phyloP scores from a whole-genome alignment of 169 alveolate genomes.

The Plasmodium vinckei region DNA sequence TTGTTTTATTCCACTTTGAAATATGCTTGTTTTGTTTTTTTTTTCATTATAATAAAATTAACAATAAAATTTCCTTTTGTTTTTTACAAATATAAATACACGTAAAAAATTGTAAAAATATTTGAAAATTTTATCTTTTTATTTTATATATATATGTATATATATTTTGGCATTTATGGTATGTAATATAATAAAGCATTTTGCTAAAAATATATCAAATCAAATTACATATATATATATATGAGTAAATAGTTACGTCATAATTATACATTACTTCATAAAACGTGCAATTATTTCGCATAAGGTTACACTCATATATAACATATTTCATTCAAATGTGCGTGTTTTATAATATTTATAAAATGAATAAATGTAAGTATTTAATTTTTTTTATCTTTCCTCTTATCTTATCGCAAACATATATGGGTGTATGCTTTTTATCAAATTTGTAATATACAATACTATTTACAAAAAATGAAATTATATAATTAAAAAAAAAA shows the following conservation, averaged over 20 bases:
- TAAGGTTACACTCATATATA: neutral
- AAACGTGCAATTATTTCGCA: slow-evolving; percentile 4
- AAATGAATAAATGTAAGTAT: neutral
- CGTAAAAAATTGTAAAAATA: neutral
- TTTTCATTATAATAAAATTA: neutral
- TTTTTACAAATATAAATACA: neutral
- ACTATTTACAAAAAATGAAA: too few relatives aligned
- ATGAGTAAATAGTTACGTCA: neutral
- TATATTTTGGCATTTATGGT: neutral
- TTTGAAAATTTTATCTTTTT: neutral
- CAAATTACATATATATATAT: neutral
- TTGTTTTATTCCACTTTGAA: neutral
- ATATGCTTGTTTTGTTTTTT: neutral
- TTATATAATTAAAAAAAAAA: too few relatives aligned
- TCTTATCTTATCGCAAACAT: too few relatives aligned
- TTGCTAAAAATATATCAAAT: too few relatives aligned
- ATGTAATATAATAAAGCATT: neutral
- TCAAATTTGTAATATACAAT: too few relatives aligned
- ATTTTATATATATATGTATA: neutral
- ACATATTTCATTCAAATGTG: too few relatives aligned
- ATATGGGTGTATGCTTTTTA: too few relatives aligned
- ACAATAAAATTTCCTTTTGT: neutral
- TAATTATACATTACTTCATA: neutral
- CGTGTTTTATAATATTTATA: neutral
- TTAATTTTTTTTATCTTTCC: too few relatives aligned